Percentiles rank a stretch among this genome's conserved stretches.
Evolutionary conservation across 148 eudicot species (phyloP).

Genomic region (Agrostemma githago): DNA sequence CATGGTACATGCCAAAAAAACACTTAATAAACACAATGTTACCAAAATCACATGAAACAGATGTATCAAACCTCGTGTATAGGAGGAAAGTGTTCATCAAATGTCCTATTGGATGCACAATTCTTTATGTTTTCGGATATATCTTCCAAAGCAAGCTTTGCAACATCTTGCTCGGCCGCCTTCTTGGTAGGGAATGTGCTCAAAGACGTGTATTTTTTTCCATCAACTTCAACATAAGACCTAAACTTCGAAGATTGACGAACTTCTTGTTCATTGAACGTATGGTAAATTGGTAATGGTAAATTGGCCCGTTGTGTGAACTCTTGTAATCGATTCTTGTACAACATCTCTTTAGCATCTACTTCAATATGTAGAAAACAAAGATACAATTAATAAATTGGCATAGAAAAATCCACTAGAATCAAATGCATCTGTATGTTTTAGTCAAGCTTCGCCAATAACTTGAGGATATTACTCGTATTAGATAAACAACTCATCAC

Average conservation of each 20-base stretch:
- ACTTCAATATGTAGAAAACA: conserved; percentile 3
- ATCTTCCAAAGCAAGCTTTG: conserved; percentile 41
- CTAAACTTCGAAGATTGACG: conserved; percentile 34
- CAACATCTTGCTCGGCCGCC: conserved; percentile 63
- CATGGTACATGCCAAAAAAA: neutral
- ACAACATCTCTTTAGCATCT: conserved; percentile 29
- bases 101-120: conserved; percentile 15
- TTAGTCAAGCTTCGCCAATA: too few relatives aligned
- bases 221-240: conserved; percentile 51
- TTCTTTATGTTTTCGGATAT: conserved; percentile 26
- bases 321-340: conserved; percentile 41
- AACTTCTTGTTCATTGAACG: conserved; percentile 27
- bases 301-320: conserved; percentile 29
- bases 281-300: conserved; percentile 43
- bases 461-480: too few relatives aligned
- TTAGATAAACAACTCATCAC: too few relatives aligned
- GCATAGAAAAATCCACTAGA: neutral
- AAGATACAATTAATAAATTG: neutral
- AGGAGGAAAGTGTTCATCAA: conserved; percentile 31
- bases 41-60: neutral
- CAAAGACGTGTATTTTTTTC: conserved; percentile 6
- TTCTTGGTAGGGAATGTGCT: conserved; percentile 28
- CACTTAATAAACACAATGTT: neutral
- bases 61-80: conserved; percentile 35
- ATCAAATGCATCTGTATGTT: too few relatives aligned